Evolutionary conservation across 2,329 filamentous ascomycete species (phyloP).

Genomic region (Xylariaceae sp.): DNA sequence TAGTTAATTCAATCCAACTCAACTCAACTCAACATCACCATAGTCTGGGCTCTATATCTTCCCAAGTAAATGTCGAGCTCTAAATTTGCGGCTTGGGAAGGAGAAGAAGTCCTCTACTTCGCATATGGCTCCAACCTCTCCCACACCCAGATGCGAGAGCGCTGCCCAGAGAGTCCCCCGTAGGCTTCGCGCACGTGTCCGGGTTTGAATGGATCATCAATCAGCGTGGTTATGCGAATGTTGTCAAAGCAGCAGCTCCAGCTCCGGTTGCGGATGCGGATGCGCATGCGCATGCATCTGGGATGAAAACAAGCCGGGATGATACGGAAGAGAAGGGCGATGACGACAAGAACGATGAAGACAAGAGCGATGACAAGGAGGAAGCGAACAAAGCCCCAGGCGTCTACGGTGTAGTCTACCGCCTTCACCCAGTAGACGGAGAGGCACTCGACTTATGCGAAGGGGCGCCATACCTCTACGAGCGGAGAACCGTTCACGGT

Average conservation of each 20-base stretch:
- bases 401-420: conserved; percentile 57
- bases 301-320: neutral
- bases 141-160: conserved; percentile 57
- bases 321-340: neutral
- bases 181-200: conserved; percentile 54
- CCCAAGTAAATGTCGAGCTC: neutral
- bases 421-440: conserved; percentile 48
- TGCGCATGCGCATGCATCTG: neutral
- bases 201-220: conserved; percentile 65
- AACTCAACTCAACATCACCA: no score
- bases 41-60: neutral
- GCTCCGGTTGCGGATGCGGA: neutral
- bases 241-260: conserved; percentile 36
- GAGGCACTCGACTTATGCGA: conserved; percentile 52
- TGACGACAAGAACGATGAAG: neutral
- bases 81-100: neutral
- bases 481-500: conserved; percentile 37
- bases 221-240: conserved; percentile 63
- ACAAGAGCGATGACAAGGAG: neutral
- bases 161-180: conserved; percentile 56
- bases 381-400: conserved; percentile 26
- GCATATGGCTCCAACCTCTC: conserved; percentile 70
- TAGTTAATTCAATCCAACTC: no score
- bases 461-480: conserved; percentile 60
- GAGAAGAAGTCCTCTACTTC: conserved; percentile 50